Evolutionary conservation across 2,329 filamentous ascomycete genomes (phyloP).

Genomic region (Fusarium papillatum): DNA sequence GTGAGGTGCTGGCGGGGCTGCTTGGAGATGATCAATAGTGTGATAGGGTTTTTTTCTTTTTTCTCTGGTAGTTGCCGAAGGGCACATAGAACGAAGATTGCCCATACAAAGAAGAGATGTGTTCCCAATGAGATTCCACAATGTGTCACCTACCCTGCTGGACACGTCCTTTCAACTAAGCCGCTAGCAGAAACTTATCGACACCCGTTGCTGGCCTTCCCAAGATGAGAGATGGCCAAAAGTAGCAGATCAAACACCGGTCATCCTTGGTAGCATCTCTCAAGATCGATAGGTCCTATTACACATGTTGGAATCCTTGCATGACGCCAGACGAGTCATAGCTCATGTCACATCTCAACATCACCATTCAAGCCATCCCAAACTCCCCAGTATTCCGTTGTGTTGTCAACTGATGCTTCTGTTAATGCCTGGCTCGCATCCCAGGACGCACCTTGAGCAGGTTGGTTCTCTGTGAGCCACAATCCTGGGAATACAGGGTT

Average conservation of each 20-base stretch:
- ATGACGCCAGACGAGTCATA: neutral
- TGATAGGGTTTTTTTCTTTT: neutral
- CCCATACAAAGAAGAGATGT: neutral
- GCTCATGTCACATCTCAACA: neutral
- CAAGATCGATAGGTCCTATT: neutral
- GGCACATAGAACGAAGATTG: neutral
- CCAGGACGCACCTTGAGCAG: neutral
- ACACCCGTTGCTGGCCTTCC: neutral
- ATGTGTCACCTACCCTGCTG: neutral
- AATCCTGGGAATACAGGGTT: neutral
- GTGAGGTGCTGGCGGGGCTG: neutral
- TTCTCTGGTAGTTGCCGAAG: too few species aligned
- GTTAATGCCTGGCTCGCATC: neutral
- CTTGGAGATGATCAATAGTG: neutral
- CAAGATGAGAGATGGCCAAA: neutral
- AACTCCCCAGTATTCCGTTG: conserved; percentile 1
- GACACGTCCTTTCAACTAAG: neutral
- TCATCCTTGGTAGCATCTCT: neutral
- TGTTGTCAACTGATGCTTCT: neutral
- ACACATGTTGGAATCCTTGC: neutral
- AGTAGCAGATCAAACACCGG: neutral
- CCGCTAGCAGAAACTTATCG: too few species aligned
- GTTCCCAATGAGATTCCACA: neutral
- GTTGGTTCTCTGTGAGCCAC: neutral
- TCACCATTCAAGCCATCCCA: neutral